Base-by-base conservation (phyloP, 768 basidiomycete species). In the Lactarius trivialis region DNA sequence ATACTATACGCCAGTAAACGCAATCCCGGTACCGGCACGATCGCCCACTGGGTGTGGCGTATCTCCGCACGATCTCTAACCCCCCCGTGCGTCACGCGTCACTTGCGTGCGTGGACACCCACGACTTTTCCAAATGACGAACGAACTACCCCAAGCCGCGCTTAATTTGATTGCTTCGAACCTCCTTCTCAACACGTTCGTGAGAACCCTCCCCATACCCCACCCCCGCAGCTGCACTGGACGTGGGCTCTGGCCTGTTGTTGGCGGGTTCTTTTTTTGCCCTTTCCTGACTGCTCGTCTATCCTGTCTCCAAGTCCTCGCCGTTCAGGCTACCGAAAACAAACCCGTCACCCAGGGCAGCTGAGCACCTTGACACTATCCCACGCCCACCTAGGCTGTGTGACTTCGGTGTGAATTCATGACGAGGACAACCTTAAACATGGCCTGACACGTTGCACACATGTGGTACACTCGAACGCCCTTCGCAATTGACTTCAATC, bases 31-130 rank as follows among this genome's bases (percentile, higher is more conserved):
- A 33, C n/a, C 30, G 28, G 49, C 30, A 33, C 61, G 32, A 52
- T 61, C 55, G 30, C 21, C 39, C 41, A 43, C 56, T 26, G 12
- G 17, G 50, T 21, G 7, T 45, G 7, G 33, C 39, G 34, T 52
- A 62, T 62, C 61, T 62, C 61, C 56, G 61, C 51, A 41, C 51
- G 50, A 45, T 19, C 48, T 34, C 24, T 37, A 34, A 15, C 28
- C 15, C 49, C 43, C 8, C 19, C 19, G 49, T 50, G 60, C 19
- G 56, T 45, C 37, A 56, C 36, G 19, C 50, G n/a, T 45, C n/a
- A n/a, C n/a, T n/a, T n/a, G 43, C 21, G 11, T 21, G 32, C 37
- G 41, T 52, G 49, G 39, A 12, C n/a, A 28, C n/a, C 26, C 50
- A 56, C 33, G 41, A 53, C 43, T 9, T 19, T 41, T 61, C 32